Base-by-base conservation (phyloP, 1,284 basidiomycete genomes). In the Heliocybe sulcata region DNA sequence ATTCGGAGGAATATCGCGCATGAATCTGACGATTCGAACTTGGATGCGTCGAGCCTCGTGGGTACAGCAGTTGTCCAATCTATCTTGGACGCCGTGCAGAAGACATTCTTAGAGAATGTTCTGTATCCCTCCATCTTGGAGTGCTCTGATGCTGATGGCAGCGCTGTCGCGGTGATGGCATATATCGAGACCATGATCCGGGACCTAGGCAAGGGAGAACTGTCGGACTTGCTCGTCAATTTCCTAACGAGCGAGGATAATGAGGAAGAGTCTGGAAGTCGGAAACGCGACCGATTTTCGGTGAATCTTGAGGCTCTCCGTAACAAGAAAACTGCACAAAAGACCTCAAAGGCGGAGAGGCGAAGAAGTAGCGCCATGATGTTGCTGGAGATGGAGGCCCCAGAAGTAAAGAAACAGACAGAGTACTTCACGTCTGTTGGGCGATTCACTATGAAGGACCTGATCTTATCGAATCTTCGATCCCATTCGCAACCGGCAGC, bases 101-200 rank as follows among this genome's bases (percentile, higher is more conserved):
- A 83, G n/a, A 89, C 91, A 42, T 97, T 97, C 69, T 73, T 98
- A 26, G 90, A 95, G 70, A 96, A 95, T 63, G 89, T 98, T 25
- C 73, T 98, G 29, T 97, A 97, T 66, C 94, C 95, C 0, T 92
- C 93, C 3, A 83, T 99, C 51, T 77, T 98, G 52, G 95, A 98
- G 66, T 97, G 94, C 69, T 95, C 94, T 0, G 90, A 93, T 58
- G 68, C 76, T 4, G 95, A 99, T 68, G 95, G 95, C 23, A 97
- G 94, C 60, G 91, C 94, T 0, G 90, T 97, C 1, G 96, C 96
- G 1, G 94, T 98, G 53, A 87, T 98, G 81, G 93, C 90, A n/a
- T 98, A 99, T 64, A 86, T 98, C 58, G 92, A 98, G 58, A 82
- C 91, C 63, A 87, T 94, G 73, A 79, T 95, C 53, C 79, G 85